A percentile compares a stretch with the other conserved stretches of the same genome.
phyloP scores from a whole-genome alignment of 2,329 filamentous ascomycete species.

The Ceratocystis cubensis region DNA sequence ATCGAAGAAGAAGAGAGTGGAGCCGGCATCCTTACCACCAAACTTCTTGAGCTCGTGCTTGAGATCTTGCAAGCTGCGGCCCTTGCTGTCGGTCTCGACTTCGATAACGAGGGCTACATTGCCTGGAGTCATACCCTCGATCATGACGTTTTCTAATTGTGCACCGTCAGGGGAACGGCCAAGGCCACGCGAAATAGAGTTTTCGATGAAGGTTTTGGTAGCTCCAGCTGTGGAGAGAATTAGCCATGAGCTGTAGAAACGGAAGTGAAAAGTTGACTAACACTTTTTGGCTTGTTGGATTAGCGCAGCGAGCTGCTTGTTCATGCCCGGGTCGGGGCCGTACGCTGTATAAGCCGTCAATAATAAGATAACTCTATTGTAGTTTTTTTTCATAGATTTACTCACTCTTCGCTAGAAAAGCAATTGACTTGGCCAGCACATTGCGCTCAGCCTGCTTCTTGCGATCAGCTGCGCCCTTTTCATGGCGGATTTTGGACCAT shows the following conservation, averaged over 20 bases:
- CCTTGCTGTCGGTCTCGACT: conserved; percentile 71
- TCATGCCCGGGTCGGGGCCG: conserved; percentile 42
- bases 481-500: conserved; percentile 94
- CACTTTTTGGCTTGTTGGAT: conserved; percentile 69
- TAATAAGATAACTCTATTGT: background rate
- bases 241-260: conserved; percentile 15
- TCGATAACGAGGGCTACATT: conserved; percentile 72
- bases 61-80: conserved; percentile 60
- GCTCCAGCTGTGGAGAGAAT: conserved; percentile 46
- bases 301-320: conserved; percentile 61
- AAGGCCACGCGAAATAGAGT: conserved; percentile 76
- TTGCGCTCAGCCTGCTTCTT: conserved; percentile 63
- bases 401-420: conserved; percentile 58
- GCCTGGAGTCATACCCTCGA: conserved; percentile 70
- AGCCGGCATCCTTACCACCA: conserved; percentile 51
- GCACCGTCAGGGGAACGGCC: conserved; percentile 64
- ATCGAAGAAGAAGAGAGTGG: conserved; percentile 74
- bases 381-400: conserved; percentile 21
- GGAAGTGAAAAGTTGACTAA: conserved; percentile 26
- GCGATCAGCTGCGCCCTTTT: conserved; percentile 76
- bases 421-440: conserved; percentile 58
- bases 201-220: conserved; percentile 73
- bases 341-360: conserved; percentile 3
- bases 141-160: conserved; percentile 60
- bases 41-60: conserved; percentile 56